phyloP scores from a whole-genome alignment of 2,329 filamentous ascomycete species.

The Escovopsis sp. region DNA sequence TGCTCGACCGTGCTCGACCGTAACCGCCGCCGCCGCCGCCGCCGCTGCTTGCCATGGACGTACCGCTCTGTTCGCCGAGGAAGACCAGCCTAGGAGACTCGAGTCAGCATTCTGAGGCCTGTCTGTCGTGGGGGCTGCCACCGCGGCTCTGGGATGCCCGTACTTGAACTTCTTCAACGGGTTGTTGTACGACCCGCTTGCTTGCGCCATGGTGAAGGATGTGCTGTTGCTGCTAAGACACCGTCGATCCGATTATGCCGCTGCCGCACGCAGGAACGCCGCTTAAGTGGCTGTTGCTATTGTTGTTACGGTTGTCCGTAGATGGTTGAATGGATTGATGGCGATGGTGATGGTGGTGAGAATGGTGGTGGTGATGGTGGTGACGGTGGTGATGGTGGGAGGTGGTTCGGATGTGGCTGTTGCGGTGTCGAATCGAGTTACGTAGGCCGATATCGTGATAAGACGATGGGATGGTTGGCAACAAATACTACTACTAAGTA shows the following conservation, averaged over 20 bases:
- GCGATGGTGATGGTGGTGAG: slow-evolving; percentile 2
- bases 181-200: slow-evolving; percentile 86
- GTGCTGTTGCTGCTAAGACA: neutral
- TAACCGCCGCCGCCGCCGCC: too few species aligned
- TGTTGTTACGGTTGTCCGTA: neutral
- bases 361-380: too few species aligned
- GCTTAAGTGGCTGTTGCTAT: too few species aligned
- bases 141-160: neutral
- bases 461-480: too few species aligned
- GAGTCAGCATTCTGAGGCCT: neutral
- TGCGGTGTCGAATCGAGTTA: neutral
- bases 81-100: slow-evolving; percentile 63
- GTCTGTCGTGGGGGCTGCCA: neutral
- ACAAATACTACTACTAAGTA: too few species aligned
- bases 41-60: slow-evolving; percentile 15
- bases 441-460: slow-evolving; percentile 4
- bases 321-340: neutral
- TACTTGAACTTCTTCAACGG: slow-evolving; percentile 99
- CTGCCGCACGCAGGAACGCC: too few species aligned
- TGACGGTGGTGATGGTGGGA: too few species aligned
- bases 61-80: slow-evolving; percentile 96
- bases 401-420: neutral
- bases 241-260: neutral
- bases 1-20: too few species aligned
- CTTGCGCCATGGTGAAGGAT: slow-evolving; percentile 56